These are phyloP conservation scores for Trichophyton schoenleinii DNA, from an alignment of 2,329 filamentous ascomycete genomes.

Conservation along the genomic window DNA sequence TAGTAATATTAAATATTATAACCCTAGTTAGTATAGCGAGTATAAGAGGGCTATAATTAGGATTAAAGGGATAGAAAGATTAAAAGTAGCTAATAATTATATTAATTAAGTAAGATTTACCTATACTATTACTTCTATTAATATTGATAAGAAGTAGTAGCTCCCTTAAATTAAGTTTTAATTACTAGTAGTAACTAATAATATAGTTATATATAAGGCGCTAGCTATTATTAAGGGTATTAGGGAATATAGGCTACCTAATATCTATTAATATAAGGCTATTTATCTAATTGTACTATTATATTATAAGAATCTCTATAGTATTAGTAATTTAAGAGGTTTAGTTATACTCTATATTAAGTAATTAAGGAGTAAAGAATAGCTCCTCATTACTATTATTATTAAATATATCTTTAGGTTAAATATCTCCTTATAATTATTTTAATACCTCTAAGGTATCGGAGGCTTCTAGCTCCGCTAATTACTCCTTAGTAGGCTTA, in stretches of 20 bases:
- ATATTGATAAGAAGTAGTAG: background rate
- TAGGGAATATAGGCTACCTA: background rate
- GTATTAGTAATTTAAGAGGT: background rate
- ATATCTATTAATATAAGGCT: background rate
- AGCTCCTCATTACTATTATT: background rate
- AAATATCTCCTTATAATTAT: background rate
- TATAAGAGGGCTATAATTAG: background rate
- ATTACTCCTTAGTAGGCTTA: background rate
- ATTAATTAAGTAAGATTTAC: background rate
- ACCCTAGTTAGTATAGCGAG: background rate
- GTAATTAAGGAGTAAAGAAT: background rate
- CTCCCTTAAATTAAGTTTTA: background rate
- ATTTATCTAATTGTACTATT: background rate
- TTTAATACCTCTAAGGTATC: background rate
- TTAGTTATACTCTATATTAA: background rate
- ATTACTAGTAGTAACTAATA: background rate
- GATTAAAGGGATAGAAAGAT: background rate
- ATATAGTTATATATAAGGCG: background rate
- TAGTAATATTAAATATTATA: background rate
- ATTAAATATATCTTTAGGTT: background rate
- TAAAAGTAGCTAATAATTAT: background rate
- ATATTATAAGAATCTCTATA: background rate
- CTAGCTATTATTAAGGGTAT: background rate
- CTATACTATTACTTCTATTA: background rate
- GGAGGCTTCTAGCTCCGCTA: background rate